phyloP scores from a whole-genome alignment of 805 yeast species.

The Candida arabinofermentans region DNA sequence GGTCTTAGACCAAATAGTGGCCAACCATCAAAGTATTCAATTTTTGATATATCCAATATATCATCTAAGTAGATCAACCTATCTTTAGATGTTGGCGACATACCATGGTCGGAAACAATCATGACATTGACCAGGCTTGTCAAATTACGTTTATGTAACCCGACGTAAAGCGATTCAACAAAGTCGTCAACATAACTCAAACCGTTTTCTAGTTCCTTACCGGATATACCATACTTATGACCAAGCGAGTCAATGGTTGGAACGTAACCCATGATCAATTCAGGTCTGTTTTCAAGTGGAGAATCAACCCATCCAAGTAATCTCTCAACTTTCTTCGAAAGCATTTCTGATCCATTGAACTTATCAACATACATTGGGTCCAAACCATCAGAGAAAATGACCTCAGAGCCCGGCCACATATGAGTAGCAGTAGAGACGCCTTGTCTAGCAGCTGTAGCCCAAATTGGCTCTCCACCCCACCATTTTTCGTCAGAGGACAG shows the following conservation, averaged over 20 bases:
- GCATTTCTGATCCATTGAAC: constrained; percentile 60
- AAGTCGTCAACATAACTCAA: constrained; percentile 63
- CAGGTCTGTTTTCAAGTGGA: constrained; percentile 57
- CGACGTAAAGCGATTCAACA: constrained; percentile 45
- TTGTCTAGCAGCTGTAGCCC: constrained; percentile 70
- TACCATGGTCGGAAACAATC: constrained; percentile 88
- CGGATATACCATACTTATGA: constrained; percentile 66
- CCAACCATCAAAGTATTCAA: constrained; percentile 76
- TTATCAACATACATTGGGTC: constrained; percentile 55
- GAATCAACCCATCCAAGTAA: constrained; percentile 67
- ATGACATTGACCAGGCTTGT: constrained; percentile 66
- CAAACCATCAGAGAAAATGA: constrained; percentile 41
- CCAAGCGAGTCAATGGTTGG: constrained; percentile 82
- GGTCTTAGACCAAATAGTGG: constrained; percentile 82
- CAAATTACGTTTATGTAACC: constrained; percentile 52
- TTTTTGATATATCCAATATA: constrained; percentile 46
- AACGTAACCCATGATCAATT: constrained; percentile 70
- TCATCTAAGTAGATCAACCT: constrained; percentile 73
- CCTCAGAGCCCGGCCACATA: constrained; percentile 97
- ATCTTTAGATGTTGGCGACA: constrained; percentile 79
- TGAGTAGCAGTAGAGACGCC: constrained; percentile 72
- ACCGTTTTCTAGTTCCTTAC: constrained; percentile 51
- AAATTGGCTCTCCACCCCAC: constrained; percentile 92
- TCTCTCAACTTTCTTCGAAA: constrained; percentile 53
- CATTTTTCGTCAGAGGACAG: constrained; percentile 52